Evolutionary conservation across 1,284 basidiomycete species (phyloP).

Genomic region (Boletellus deceptivus): DNA sequence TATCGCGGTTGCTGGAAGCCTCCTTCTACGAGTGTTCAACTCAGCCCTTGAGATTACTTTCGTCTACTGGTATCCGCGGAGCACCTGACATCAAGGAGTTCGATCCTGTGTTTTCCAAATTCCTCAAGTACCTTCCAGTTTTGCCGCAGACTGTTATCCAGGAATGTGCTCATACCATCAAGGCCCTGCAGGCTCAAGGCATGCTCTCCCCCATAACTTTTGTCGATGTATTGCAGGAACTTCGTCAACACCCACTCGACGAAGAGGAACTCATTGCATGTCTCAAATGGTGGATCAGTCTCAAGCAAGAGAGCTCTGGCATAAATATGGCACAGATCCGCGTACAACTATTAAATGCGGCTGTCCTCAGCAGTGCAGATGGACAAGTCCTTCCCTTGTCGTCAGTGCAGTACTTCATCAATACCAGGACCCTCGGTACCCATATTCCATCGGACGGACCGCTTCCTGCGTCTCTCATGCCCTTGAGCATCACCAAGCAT

Average conservation of each 20-base stretch:
- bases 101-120: slow-evolving; percentile 70
- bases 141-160: slow-evolving; percentile 62
- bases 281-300: slow-evolving; percentile 85
- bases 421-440: slow-evolving; percentile 57
- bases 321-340: slow-evolving; percentile 49
- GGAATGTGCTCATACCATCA: slow-evolving; percentile 66
- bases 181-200: slow-evolving; percentile 61
- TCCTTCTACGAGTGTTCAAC: slow-evolving; percentile 77
- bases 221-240: slow-evolving; percentile 82
- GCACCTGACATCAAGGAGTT: slow-evolving; percentile 78
- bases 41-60: slow-evolving; percentile 70
- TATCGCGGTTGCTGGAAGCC: slow-evolving; percentile 76
- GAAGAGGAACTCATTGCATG: slow-evolving; percentile 81
- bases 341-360: slow-evolving; percentile 65
- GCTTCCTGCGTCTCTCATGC: slow-evolving; percentile 76
- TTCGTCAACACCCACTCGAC: slow-evolving; percentile 69
- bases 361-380: slow-evolving; percentile 53
- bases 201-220: slow-evolving; percentile 85
- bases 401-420: slow-evolving; percentile 72
- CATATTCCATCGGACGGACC: slow-evolving; percentile 82
- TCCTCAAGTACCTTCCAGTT: slow-evolving; percentile 80
- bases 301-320: slow-evolving; percentile 49
- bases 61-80: slow-evolving; percentile 73
- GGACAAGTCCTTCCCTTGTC: slow-evolving; percentile 64
- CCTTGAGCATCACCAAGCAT: slow-evolving; percentile 64